Conservation (phyloP, 2,329 filamentous ascomycete species). For the Ascochyta rabiei region DNA sequence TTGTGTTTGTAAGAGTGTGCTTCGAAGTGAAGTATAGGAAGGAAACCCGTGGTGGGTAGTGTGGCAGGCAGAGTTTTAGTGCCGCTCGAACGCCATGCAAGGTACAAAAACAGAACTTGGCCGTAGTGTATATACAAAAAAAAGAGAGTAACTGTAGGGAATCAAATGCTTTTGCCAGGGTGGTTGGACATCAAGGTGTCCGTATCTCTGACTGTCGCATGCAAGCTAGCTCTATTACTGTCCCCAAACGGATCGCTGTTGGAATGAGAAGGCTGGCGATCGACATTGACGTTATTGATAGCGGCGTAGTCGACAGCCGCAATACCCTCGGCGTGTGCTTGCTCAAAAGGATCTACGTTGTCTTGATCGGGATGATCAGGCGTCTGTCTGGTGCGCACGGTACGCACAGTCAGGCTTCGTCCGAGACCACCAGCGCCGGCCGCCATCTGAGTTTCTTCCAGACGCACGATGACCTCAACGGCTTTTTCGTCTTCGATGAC, state of each 20-base stretch:
- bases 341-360: conserved; percentile 2
- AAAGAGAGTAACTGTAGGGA: background rate
- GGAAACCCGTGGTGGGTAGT: background rate
- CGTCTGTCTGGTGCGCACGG: conserved; percentile 8
- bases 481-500: conserved; percentile 56
- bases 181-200: background rate
- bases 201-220: background rate
- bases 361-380: background rate
- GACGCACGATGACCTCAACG: conserved; percentile 34
- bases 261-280: background rate
- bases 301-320: conserved; percentile 9
- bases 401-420: conserved; percentile 31
- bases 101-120: background rate
- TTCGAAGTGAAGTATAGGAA: conserved; percentile 8
- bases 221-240: conserved; percentile 6
- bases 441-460: conserved; percentile 27
- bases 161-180: background rate
- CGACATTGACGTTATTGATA: background rate
- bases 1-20: conserved; percentile 6
- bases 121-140: background rate
- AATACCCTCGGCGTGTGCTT: conserved; percentile 7
- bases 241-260: conserved; percentile 11
- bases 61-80: background rate
- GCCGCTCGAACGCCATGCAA: background rate
- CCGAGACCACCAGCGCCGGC: conserved; percentile 20